Evolutionary conservation across 2,329 filamentous ascomycete genomes (phyloP), one percentile per base, ranked within the genome.

Genomic region (Corynespora cassiicola): DNA sequence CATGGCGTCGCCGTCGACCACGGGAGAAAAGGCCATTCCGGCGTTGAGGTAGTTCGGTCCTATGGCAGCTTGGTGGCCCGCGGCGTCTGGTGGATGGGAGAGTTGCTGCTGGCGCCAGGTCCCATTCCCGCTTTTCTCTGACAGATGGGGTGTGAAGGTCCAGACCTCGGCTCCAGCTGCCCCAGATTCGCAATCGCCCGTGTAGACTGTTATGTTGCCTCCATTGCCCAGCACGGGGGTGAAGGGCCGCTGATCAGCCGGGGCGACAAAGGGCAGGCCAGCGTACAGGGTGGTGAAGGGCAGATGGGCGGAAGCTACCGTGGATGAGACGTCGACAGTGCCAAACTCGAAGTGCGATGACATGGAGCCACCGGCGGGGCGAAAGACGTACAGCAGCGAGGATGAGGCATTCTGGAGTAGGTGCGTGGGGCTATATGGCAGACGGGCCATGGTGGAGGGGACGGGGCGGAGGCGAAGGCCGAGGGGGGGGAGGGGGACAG

Each of bases 371-470:
- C 75, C 69, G 20, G 69, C 72, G 9, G 86, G 79, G 21, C 77
- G 74, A 55, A 96, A 84, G 49, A 92, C 76, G 66, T 94, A 95
- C 42, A 84, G 83, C 20, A 81, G 63, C 12, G 81, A 75, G n/a
- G n/a, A n/a, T n/a, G n/a, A n/a, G 45, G 68, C 65, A 36, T 72
- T 71, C 29, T 83, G 76, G 41, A 92, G 78, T 35, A 95, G 78
- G 19, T 80, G 82, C 0, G 90, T 90, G 3, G 89, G 87, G 38
- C 85, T 84, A 72, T 95, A 95, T 17, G 89, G 90, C 35, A 90
- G 77, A 31, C 73, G 65, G 25, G 72, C 70, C n/a, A 35, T 32
- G 33, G 46, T 42, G 34, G 17, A 21, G 17, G 40, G 12, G 7
- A 48, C 26, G 11, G 47, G 24, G 14, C 42, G 6, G 17, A 17